Evolutionary conservation across 331 rosid genomes (phyloP).

Genomic region (Malus hybrid): DNA sequence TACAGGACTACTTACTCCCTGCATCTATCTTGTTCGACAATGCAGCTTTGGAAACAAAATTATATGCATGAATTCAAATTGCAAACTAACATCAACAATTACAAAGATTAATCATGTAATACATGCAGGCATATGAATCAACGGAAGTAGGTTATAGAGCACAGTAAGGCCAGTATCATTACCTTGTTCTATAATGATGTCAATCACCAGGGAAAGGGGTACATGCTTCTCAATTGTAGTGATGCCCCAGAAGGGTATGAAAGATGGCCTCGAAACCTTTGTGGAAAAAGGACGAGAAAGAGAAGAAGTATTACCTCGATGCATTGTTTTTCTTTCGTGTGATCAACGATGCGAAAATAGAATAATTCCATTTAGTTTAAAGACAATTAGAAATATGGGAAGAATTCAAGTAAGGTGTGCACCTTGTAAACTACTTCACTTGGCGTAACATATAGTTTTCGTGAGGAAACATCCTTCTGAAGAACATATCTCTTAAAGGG

Average conservation of each 20-base stretch:
- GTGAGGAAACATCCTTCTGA: slow-evolving; percentile 67
- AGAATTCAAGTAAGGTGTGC: background rate
- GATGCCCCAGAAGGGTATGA: slow-evolving; percentile 65
- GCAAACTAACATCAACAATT: background rate
- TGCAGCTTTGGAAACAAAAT: background rate
- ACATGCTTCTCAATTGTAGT: slow-evolving; percentile 54
- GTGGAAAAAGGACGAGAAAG: background rate
- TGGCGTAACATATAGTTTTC: slow-evolving; percentile 68
- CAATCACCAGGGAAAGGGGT: slow-evolving; percentile 73
- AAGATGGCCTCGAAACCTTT: slow-evolving; percentile 86
- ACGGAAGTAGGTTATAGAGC: background rate
- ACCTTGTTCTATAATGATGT: slow-evolving; percentile 91
- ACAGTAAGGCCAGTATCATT: slow-evolving; percentile 6
- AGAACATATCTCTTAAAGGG: slow-evolving; percentile 71
- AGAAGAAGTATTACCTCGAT: background rate
- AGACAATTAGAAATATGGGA: background rate
- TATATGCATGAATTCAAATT: background rate
- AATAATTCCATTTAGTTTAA: background rate
- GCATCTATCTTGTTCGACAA: background rate
- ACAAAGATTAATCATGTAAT: background rate
- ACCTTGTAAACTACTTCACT: slow-evolving; percentile 79
- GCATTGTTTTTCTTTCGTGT: background rate
- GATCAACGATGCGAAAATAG: slow-evolving; percentile 1
- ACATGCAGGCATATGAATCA: background rate
- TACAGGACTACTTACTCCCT: background rate